A percentile compares a stretch with the other conserved stretches of the same genome.
Conservation (phyloP, 2,329 filamentous ascomycete species). For the Fusarium odoratissimum region DNA sequence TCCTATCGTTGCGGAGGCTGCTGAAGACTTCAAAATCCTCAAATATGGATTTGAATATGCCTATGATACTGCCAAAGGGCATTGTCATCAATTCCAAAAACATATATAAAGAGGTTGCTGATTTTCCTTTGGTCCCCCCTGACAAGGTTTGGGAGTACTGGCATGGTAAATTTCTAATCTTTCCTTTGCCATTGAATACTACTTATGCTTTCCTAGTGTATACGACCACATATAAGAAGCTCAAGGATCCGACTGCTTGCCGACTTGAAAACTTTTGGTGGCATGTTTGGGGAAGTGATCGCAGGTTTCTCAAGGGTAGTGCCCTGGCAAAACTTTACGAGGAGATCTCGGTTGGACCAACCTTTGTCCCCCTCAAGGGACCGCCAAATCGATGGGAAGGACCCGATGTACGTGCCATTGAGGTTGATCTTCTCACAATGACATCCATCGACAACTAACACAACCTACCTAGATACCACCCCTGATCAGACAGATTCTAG, state of each 20-base stretch:
- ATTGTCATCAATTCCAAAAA: constrained; percentile 65
- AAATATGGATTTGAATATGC: constrained; percentile 51
- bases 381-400: constrained; percentile 66
- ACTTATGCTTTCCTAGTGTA: constrained; percentile 59
- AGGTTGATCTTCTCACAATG: not conserved
- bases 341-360: constrained; percentile 68
- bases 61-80: constrained; percentile 66
- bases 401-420: constrained; percentile 55
- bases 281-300: constrained; percentile 72
- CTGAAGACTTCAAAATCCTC: constrained; percentile 5
- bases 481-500: constrained; percentile 46
- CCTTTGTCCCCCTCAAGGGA: constrained; percentile 65
- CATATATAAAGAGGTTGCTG: constrained; percentile 66
- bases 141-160: constrained; percentile 68
- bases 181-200: not conserved
- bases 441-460: constrained; percentile 25
- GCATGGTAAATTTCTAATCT: constrained; percentile 59
- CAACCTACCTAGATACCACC: constrained; percentile 42
- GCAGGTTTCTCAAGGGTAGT: constrained; percentile 63
- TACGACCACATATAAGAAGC: constrained; percentile 67
- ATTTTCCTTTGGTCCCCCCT: constrained; percentile 60
- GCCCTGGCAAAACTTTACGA: constrained; percentile 67
- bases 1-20: not conserved
- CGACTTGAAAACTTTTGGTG: constrained; percentile 75
- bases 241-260: constrained; percentile 71